These are phyloP conservation scores for Vitis hybrid DNA, from an alignment of 177 flowering plant genomes.

Conservation along the genomic window DNA sequence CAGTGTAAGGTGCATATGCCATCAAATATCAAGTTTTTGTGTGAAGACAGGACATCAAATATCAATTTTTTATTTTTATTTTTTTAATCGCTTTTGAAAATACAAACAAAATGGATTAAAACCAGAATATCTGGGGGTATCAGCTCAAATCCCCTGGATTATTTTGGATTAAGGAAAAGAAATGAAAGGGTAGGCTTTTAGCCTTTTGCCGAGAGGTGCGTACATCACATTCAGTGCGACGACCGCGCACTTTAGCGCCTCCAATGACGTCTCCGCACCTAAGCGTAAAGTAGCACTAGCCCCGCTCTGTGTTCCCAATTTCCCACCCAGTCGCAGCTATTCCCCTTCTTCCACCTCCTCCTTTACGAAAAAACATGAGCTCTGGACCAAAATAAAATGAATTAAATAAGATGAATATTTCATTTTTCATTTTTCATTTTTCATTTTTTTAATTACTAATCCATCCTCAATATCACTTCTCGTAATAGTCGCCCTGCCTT, in stretches of 20 bases:
- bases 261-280: conserved; percentile 6
- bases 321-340: neutral
- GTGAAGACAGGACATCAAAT: no score
- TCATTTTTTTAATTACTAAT: no score
- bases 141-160: neutral
- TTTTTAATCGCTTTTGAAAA: no score
- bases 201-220: neutral
- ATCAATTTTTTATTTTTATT: no score
- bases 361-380: neutral
- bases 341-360: neutral
- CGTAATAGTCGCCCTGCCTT: neutral
- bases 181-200: no score
- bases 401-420: neutral
- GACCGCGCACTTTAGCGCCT: conserved; percentile 15
- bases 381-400: neutral
- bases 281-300: neutral
- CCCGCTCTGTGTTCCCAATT: no score
- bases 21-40: no score
- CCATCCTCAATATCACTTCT: conserved; percentile 2
- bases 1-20: no score
- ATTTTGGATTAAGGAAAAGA: neutral
- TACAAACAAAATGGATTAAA: neutral
- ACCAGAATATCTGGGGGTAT: neutral
- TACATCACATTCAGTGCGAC: conserved; percentile 23
- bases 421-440: no score